phyloP scores from a whole-genome alignment of 768 basidiomycete genomes.

The Agaricus subrufescens region DNA sequence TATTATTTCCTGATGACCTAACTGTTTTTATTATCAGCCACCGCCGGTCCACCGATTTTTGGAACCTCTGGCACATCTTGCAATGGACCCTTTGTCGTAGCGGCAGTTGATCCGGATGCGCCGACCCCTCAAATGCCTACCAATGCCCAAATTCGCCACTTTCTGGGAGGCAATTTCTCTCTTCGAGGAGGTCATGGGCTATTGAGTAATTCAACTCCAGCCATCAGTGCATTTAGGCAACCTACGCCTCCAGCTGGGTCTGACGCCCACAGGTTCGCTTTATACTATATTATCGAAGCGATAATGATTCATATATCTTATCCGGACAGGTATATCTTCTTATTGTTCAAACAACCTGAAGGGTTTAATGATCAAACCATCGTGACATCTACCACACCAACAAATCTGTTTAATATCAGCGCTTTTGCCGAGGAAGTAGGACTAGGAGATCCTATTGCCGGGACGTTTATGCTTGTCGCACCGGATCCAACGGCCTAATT shows the following conservation, averaged over 20 bases:
- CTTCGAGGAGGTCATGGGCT: conserved; percentile 9
- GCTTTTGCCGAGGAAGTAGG: conserved; percentile 31
- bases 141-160: conserved; percentile 37
- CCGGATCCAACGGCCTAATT: conserved; percentile 17
- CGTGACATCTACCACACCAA: conserved; percentile 27
- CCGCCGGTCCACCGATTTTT: conserved; percentile 34
- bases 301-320: background rate
- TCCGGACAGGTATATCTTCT: conserved; percentile 35
- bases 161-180: conserved; percentile 35
- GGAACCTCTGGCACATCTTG: conserved; percentile 18
- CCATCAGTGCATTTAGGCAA: conserved; percentile 33
- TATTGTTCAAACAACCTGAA: conserved; percentile 36
- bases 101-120: conserved; percentile 41
- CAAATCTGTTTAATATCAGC: conserved; percentile 35
- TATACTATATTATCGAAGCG: background rate
- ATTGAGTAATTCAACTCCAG: conserved; percentile 35
- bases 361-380: conserved; percentile 32
- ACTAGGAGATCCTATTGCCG: conserved; percentile 38
- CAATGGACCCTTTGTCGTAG: conserved; percentile 37
- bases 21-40: conserved; percentile 20
- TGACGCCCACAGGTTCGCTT: conserved; percentile 34
- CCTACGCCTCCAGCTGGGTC: conserved; percentile 41
- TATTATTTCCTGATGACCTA: background rate
- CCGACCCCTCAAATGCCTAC: conserved; percentile 39
- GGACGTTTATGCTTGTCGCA: conserved; percentile 41